phyloP scores from a whole-genome alignment of 768 basidiomycete genomes.

The Russula ochroleuca region DNA sequence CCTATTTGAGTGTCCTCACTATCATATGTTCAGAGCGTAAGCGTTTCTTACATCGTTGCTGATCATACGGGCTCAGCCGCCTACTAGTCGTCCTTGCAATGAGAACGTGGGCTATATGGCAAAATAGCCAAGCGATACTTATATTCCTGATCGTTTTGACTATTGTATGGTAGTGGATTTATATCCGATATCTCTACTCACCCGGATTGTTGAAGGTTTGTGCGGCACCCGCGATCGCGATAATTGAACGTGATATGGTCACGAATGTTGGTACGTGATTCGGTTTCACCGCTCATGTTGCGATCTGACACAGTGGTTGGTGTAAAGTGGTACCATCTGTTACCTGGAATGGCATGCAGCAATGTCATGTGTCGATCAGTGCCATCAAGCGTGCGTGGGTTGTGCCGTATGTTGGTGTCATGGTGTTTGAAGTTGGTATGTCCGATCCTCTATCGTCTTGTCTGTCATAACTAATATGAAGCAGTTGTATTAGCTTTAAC shows the following conservation, averaged over 20 bases:
- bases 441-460: neutral
- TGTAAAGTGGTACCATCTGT: neutral
- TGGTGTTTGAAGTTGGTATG: constrained; percentile 21
- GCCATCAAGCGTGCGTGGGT: constrained; percentile 2
- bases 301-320: neutral
- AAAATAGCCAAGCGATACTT: constrained; percentile 25
- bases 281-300: too few species aligned
- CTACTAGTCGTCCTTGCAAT: constrained; percentile 30
- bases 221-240: neutral
- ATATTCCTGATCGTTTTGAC: neutral
- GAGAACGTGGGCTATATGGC: constrained; percentile 34
- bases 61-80: neutral
- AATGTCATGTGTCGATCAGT: constrained; percentile 5
- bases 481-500: constrained; percentile 18
- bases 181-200: neutral
- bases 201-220: constrained; percentile 2
- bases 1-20: constrained; percentile 1
- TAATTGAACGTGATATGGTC: neutral
- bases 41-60: neutral
- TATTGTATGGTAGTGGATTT: neutral
- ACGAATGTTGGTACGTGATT: constrained; percentile 3
- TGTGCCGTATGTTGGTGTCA: constrained; percentile 5
- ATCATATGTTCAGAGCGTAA: constrained; percentile 16
- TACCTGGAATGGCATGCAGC: neutral
- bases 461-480: neutral